phyloP scores from a whole-genome alignment of 1,284 basidiomycete genomes.

The Boletus coffeatus region DNA sequence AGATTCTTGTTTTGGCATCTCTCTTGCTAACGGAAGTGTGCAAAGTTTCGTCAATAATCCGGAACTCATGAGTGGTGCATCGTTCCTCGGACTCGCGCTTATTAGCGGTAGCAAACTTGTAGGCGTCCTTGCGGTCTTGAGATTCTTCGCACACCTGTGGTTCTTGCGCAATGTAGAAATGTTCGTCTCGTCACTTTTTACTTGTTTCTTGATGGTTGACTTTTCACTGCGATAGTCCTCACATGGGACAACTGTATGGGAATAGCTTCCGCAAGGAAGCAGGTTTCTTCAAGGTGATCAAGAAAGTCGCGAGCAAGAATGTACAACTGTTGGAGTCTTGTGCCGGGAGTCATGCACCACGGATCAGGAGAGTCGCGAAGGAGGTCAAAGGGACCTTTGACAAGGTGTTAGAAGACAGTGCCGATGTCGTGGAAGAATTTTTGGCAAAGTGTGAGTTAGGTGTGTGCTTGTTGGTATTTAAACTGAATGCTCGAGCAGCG shows the following conservation, averaged over 20 bases:
- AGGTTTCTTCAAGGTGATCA: slow-evolving; percentile 95
- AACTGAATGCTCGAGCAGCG: slow-evolving; percentile 30
- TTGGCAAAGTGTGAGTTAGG: slow-evolving; percentile 72
- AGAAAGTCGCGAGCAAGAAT: slow-evolving; percentile 82
- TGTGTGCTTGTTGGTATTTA: not conserved
- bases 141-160: slow-evolving; percentile 87
- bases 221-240: slow-evolving; percentile 56
- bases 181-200: slow-evolving; percentile 41
- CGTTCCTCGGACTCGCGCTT: slow-evolving; percentile 90
- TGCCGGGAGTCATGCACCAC: slow-evolving; percentile 65
- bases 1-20: not conserved
- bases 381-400: slow-evolving; percentile 93
- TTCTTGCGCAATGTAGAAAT: slow-evolving; percentile 86
- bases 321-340: slow-evolving; percentile 64
- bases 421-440: slow-evolving; percentile 88
- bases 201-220: not conserved
- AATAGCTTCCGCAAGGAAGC: slow-evolving; percentile 91
- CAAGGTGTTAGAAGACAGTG: slow-evolving; percentile 91
- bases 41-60: slow-evolving; percentile 73
- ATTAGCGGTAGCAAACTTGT: slow-evolving; percentile 90
- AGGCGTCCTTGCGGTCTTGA: slow-evolving; percentile 77
- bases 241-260: slow-evolving; percentile 90
- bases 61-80: slow-evolving; percentile 92
- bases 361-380: slow-evolving; percentile 74
- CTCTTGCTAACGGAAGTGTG: slow-evolving; percentile 2